Evolutionary conservation across 2,329 filamentous ascomycete species (phyloP).

Genomic region (Curvularia verruculosa): DNA sequence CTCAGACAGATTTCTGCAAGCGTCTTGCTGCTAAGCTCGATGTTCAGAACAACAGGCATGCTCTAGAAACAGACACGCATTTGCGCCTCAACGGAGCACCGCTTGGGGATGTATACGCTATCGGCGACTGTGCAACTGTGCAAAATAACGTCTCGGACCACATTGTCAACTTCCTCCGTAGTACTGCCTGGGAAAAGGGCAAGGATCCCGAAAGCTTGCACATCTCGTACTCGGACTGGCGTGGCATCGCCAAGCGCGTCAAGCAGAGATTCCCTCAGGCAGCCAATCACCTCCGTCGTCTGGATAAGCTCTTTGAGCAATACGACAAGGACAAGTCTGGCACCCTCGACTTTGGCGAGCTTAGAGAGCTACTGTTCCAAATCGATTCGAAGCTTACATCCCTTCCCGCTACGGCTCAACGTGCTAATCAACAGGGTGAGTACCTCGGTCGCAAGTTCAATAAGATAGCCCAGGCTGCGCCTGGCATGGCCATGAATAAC

Average conservation of each 20-base stretch:
- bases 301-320: conserved; percentile 88
- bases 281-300: conserved; percentile 79
- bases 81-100: conserved; percentile 87
- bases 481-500: conserved; percentile 78
- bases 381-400: conserved; percentile 96
- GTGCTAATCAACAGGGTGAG: conserved; percentile 92
- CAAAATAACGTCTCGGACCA: conserved; percentile 97
- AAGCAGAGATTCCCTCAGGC: conserved; percentile 92
- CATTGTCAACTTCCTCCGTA: conserved; percentile 86
- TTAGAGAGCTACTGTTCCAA: conserved; percentile 84
- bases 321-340: conserved; percentile 95
- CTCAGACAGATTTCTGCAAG: conserved; percentile 81
- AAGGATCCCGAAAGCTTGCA: conserved; percentile 88
- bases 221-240: conserved; percentile 88
- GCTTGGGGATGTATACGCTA: conserved; percentile 91
- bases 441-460: conserved; percentile 96
- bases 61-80: conserved; percentile 92
- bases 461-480: conserved; percentile 78
- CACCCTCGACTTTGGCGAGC: conserved; percentile 91
- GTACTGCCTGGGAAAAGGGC: conserved; percentile 88
- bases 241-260: conserved; percentile 79
- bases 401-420: conserved; percentile 91
- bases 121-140: conserved; percentile 94
- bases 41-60: conserved; percentile 83
- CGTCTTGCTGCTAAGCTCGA: conserved; percentile 77